A percentile compares a stretch with the other conserved stretches of the same genome.
Conservation (phyloP, 306 rosid species). For the Pachyrhizus erosus region DNA sequence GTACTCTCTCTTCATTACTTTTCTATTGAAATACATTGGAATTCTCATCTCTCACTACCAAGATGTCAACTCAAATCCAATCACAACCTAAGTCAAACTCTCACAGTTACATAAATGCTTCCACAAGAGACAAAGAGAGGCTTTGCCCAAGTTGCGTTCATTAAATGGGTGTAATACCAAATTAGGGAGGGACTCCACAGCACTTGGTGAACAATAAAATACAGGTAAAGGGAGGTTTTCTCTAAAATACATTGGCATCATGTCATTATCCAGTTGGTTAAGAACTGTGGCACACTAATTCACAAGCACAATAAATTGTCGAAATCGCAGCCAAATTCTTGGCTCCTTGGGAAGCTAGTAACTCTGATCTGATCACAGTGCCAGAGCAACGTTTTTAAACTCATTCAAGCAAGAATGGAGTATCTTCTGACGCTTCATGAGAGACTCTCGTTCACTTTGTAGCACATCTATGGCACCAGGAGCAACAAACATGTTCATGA, state of each 20-base stretch:
- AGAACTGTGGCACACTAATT: constrained; percentile 11
- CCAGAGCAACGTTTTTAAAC: constrained; percentile 74
- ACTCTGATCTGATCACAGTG: constrained; percentile 56
- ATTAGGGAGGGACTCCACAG: not conserved
- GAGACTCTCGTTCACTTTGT: constrained; percentile 73
- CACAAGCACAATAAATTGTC: not conserved
- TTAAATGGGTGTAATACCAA: not conserved
- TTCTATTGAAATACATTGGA: no score
- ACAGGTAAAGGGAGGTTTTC: constrained; percentile 22
- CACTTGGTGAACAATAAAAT: constrained; percentile 14
- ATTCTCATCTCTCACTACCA: no score
- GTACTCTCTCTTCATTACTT: no score
- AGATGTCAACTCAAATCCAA: no score
- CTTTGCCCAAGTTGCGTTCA: constrained; percentile 16
- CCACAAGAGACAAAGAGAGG: constrained; percentile 7
- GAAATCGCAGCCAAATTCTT: constrained; percentile 4
- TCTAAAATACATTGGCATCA: constrained; percentile 12
- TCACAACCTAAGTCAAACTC: not conserved
- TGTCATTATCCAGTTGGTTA: constrained; percentile 25
- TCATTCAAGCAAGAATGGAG: constrained; percentile 89
- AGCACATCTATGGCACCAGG: constrained; percentile 84
- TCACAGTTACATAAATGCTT: not conserved
- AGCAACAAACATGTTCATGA: constrained; percentile 96
- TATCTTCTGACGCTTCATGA: constrained; percentile 81
- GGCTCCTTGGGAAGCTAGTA: constrained; percentile 27